These are phyloP conservation scores for Tubosaeta sp. DNA, from an alignment of 768 basidiomycete species.

Conservation along the genomic window DNA sequence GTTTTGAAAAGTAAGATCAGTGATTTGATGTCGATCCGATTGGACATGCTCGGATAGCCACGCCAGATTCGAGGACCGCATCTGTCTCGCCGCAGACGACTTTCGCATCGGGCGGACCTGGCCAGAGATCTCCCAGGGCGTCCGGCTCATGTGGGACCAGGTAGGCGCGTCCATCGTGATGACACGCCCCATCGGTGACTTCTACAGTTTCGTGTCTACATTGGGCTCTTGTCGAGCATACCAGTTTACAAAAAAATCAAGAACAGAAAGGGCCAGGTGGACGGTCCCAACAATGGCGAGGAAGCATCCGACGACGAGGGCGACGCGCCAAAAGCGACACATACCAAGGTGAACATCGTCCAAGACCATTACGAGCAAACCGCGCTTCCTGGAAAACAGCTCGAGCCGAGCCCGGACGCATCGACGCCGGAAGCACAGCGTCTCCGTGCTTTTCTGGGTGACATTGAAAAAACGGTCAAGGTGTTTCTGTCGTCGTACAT, in stretches of 20 bases:
- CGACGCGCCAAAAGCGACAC: constrained; percentile 18
- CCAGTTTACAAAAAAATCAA: constrained; percentile 30
- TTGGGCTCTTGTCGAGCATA: constrained; percentile 28
- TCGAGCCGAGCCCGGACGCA: constrained; percentile 19
- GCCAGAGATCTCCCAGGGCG: constrained; percentile 28
- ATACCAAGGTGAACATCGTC: constrained; percentile 19
- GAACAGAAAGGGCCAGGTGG: constrained; percentile 13
- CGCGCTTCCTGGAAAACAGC: constrained; percentile 26
- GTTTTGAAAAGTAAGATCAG: constrained; percentile 31
- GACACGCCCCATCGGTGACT: background rate
- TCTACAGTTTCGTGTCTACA: constrained; percentile 29
- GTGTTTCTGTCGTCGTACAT: constrained; percentile 71
- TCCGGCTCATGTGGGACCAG: constrained; percentile 29
- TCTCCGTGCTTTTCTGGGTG: constrained; percentile 51
- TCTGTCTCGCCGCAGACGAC: constrained; percentile 28
- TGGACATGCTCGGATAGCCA: constrained; percentile 1
- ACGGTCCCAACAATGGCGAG: constrained; percentile 31
- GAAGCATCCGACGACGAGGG: constrained; percentile 28
- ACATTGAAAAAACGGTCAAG: constrained; percentile 56
- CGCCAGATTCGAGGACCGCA: constrained; percentile 17
- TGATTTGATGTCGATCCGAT: background rate
- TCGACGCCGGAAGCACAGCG: constrained; percentile 13
- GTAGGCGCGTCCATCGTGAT: constrained; percentile 9
- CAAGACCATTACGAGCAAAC: constrained; percentile 29
- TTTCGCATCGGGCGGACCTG: constrained; percentile 29